phyloP scores from a whole-genome alignment of 495 filamentous ascomycete genomes.

The Clohesyomyces aquaticus region DNA sequence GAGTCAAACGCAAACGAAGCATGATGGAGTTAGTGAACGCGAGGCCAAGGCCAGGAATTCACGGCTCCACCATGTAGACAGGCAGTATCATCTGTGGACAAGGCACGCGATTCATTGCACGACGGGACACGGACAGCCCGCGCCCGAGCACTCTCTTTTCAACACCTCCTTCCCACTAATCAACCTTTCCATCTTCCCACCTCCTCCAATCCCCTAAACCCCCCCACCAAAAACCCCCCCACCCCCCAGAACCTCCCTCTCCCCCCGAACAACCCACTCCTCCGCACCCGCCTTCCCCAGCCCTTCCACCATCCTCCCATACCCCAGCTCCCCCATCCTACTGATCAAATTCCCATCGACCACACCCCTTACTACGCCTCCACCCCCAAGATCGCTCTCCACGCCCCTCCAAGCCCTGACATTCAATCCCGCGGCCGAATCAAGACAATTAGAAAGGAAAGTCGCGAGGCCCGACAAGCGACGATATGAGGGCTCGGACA shows the following conservation, averaged over 20 bases:
- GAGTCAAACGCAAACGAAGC: too few species aligned
- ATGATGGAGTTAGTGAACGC: too few species aligned
- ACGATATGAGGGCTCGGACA: slow-evolving; percentile 80
- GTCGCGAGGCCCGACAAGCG: slow-evolving; percentile 79
- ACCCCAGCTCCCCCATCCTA: slow-evolving; percentile 72
- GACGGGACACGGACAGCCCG: too few species aligned
- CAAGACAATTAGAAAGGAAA: slow-evolving; percentile 74
- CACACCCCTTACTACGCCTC: slow-evolving; percentile 58
- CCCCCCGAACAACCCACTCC: slow-evolving; percentile 60
- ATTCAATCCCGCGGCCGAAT: slow-evolving; percentile 79
- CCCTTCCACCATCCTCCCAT: slow-evolving; percentile 69
- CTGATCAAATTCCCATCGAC: slow-evolving; percentile 64
- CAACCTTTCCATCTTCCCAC: too few species aligned
- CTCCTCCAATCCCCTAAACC: not conserved
- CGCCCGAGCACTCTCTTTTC: too few species aligned
- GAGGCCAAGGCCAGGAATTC: too few species aligned
- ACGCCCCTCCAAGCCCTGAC: slow-evolving; percentile 72
- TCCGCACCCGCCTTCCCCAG: slow-evolving; percentile 60
- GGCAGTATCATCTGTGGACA: too few species aligned
- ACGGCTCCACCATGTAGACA: too few species aligned
- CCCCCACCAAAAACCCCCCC: slow-evolving; percentile 52
- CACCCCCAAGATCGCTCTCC: slow-evolving; percentile 50
- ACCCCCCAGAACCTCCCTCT: slow-evolving; percentile 65
- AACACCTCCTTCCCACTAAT: too few species aligned
- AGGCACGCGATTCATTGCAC: too few species aligned